A percentile compares a stretch with the other conserved stretches of the same genome.
These are phyloP conservation scores for Verticillium dahliae DNA, from an alignment of 2,329 filamentous ascomycete species.

Conservation along the genomic window DNA sequence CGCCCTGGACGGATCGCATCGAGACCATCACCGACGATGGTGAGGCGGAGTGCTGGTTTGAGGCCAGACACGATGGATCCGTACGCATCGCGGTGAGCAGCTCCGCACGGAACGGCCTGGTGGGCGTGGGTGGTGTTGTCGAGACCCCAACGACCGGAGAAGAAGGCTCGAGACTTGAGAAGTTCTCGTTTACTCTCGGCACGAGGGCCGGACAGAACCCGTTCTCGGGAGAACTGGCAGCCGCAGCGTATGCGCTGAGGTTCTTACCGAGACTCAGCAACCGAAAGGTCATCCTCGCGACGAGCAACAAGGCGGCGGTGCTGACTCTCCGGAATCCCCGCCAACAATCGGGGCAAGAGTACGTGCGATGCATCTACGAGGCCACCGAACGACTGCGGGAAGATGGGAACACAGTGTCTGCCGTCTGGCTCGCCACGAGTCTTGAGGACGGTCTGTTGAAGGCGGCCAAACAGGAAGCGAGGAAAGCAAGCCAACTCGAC, in stretches of 20 bases:
- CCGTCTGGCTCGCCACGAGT: not conserved
- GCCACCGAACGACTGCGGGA: slow-evolving; percentile 5
- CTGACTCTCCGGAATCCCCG: too few relatives aligned
- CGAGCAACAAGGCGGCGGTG: slow-evolving; percentile 10
- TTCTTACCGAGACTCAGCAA: slow-evolving; percentile 4
- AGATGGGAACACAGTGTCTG: not conserved
- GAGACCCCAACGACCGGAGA: not conserved
- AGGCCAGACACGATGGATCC: not conserved
- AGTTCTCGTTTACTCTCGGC: slow-evolving; percentile 12
- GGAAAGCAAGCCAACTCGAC: not conserved
- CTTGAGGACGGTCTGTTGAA: not conserved
- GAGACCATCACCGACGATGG: slow-evolving; percentile 4
- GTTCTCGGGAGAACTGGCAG: slow-evolving; percentile 11
- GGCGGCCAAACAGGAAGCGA: not conserved
- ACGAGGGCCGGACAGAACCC: slow-evolving; percentile 12
- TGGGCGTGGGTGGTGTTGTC: slow-evolving; percentile 10
- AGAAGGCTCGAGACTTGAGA: slow-evolving; percentile 3
- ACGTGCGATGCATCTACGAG: slow-evolving; percentile 10
- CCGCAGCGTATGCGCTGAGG: slow-evolving; percentile 9
- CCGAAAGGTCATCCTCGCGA: slow-evolving; percentile 7
- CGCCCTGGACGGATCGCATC: slow-evolving; percentile 3
- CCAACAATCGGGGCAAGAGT: too few relatives aligned
- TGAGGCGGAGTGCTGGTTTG: not conserved
- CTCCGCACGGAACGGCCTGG: slow-evolving; percentile 9
- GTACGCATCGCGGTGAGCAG: slow-evolving; percentile 10